A percentile compares a stretch with the other conserved stretches of the same genome.
phyloP scores from a whole-genome alignment of 106 monocot species.

The Acorus calamus region DNA sequence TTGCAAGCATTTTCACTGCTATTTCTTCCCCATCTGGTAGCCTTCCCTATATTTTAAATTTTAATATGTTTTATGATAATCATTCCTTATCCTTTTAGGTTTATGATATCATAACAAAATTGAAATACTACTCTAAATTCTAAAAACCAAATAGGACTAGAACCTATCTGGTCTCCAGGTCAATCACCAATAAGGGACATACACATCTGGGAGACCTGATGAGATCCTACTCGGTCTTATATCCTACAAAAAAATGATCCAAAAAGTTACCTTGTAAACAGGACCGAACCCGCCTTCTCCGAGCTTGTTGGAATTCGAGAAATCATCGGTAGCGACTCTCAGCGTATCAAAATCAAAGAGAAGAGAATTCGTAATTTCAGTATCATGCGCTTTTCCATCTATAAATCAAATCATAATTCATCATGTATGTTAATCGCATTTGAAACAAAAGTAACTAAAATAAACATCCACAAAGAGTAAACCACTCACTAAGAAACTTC shows the following conservation, averaged over 20 bases:
- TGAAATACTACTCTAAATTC: background rate
- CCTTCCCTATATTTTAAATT: background rate
- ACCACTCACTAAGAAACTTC: too few relatives aligned
- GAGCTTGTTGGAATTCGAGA: background rate
- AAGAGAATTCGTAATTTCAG: background rate
- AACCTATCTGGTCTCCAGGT: too few relatives aligned
- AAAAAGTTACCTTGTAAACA: conserved; percentile 6
- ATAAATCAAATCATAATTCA: too few relatives aligned
- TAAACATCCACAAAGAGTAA: too few relatives aligned
- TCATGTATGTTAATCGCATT: too few relatives aligned
- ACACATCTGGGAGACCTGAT: too few relatives aligned
- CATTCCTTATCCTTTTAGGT: background rate
- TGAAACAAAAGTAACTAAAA: too few relatives aligned
- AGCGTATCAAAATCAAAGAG: background rate
- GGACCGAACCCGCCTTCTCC: conserved; percentile 6
- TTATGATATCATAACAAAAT: background rate
- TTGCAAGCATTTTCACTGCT: conserved; percentile 1
- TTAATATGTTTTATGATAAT: background rate
- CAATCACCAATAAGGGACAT: too few relatives aligned
- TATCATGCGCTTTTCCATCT: too few relatives aligned
- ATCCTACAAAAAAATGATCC: too few relatives aligned
- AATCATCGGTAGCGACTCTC: background rate
- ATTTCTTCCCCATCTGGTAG: background rate
- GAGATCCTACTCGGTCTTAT: too few relatives aligned
- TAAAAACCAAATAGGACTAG: background rate